Conservation (phyloP, 768 basidiomycete genomes). For the Amylocystis lapponica region DNA sequence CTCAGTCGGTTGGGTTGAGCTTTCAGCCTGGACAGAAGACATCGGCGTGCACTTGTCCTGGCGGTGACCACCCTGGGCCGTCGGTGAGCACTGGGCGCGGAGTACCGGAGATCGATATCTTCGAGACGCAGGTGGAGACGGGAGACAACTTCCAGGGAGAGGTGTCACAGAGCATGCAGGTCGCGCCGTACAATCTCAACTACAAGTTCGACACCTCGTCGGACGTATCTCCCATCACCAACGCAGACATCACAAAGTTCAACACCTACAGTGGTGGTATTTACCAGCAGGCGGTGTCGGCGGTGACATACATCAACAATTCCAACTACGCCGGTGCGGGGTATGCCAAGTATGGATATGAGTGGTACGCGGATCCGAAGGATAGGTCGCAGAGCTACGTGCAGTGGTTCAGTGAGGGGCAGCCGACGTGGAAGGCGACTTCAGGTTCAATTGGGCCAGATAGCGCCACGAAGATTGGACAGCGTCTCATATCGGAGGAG, state of each 20-base stretch:
- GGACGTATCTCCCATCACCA: conserved; percentile 48
- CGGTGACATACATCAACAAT: conserved; percentile 49
- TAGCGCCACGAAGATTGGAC: conserved; percentile 45
- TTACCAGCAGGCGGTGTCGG: conserved; percentile 74
- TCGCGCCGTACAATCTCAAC: conserved; percentile 70
- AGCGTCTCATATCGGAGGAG: conserved; percentile 77
- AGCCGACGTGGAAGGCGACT: conserved; percentile 67
- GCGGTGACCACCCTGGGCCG: conserved; percentile 87
- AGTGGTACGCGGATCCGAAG: conserved; percentile 75
- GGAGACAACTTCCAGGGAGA: conserved; percentile 45
- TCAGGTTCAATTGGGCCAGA: conserved; percentile 67
- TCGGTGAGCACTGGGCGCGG: conserved; percentile 54
- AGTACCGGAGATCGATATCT: conserved; percentile 89
- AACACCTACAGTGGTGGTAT: conserved; percentile 68
- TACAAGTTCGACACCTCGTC: conserved; percentile 55
- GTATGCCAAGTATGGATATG: conserved; percentile 67
- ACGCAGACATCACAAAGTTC: conserved; percentile 42
- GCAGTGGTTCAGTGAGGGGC: conserved; percentile 71
- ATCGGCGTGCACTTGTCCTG: conserved; percentile 84
- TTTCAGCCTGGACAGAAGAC: conserved; percentile 82
- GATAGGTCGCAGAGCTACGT: conserved; percentile 67
- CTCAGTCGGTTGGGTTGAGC: conserved; percentile 54
- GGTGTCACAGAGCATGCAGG: conserved; percentile 78
- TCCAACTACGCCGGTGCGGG: conserved; percentile 48
- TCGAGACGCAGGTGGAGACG: conserved; percentile 75